These are phyloP conservation scores for Arabis alpina DNA, from an alignment of 345 rosid species.

Conservation along the genomic window DNA sequence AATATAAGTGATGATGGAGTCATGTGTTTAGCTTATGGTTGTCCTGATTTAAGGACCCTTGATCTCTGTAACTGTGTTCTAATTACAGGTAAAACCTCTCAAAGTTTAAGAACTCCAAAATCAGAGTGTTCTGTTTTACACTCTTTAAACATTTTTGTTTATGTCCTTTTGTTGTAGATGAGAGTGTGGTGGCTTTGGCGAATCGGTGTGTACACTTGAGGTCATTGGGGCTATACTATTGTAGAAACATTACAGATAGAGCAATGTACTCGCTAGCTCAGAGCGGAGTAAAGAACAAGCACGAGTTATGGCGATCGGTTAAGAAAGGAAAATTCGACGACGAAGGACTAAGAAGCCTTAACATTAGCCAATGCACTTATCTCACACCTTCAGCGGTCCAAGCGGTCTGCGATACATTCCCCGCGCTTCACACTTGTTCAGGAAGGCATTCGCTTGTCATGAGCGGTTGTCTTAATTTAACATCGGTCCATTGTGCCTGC, in stretches of 20 bases:
- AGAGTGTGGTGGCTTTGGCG: constrained; percentile 90
- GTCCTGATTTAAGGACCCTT: constrained; percentile 80
- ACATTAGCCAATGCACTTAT: constrained; percentile 97
- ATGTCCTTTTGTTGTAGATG: constrained; percentile 52
- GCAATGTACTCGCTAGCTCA: constrained; percentile 86
- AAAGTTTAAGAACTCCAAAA: not conserved
- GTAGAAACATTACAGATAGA: constrained; percentile 82
- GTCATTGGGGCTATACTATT: constrained; percentile 86
- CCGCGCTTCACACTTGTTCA: constrained; percentile 92
- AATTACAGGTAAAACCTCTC: constrained; percentile 68
- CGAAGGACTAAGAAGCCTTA: constrained; percentile 83
- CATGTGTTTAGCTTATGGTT: constrained; percentile 81
- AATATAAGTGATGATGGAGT: constrained; percentile 84
- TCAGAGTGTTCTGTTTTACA: not conserved
- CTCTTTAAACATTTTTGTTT: not conserved
- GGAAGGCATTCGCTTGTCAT: constrained; percentile 94
- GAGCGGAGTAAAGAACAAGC: constrained; percentile 69
- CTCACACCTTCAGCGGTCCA: constrained; percentile 95
- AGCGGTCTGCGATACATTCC: constrained; percentile 90
- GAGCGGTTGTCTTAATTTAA: constrained; percentile 87
- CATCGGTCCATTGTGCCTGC: constrained; percentile 93
- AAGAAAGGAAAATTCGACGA: constrained; percentile 48
- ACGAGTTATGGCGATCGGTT: constrained; percentile 59
- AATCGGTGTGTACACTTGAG: constrained; percentile 71
- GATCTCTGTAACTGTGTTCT: constrained; percentile 80